These are phyloP conservation scores for Pseudisothecium myosuroides DNA, from an alignment of 225 moss, liverwort and hornwort genomes.

Conservation along the genomic window DNA sequence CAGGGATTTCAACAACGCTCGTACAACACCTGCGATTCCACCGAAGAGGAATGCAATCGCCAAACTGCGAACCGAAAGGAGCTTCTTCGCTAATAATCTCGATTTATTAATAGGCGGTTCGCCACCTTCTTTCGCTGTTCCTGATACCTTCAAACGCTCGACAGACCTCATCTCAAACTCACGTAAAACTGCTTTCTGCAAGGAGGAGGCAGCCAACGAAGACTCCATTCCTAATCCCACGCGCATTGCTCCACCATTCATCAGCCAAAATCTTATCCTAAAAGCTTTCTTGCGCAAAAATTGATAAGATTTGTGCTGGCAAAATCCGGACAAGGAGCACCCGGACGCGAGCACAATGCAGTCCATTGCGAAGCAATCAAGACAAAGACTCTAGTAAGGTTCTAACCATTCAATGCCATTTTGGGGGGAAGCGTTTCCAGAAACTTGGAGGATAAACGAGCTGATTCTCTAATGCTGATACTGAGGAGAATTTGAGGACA, in stretches of 20 bases:
- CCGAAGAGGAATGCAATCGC: conserved; percentile 72
- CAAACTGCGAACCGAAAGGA: conserved; percentile 36
- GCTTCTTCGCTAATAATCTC: neutral
- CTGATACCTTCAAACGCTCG: neutral
- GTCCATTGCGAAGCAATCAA: conserved; percentile 3
- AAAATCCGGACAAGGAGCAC: neutral
- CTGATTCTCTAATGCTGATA: neutral
- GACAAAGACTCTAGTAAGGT: neutral
- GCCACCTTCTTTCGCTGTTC: neutral
- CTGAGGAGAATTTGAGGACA: neutral
- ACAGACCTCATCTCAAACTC: neutral
- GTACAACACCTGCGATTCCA: conserved; percentile 42
- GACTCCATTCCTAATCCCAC: conserved; percentile 2
- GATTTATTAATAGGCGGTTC: neutral
- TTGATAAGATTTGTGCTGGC: neutral
- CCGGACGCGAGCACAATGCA: conserved; percentile 27
- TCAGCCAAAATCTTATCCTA: neutral
- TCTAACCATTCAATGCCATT: neutral
- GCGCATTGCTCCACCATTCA: neutral
- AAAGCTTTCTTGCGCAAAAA: neutral
- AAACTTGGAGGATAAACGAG: neutral
- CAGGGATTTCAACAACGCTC: conserved; percentile 37
- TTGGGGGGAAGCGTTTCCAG: neutral
- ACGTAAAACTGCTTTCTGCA: conserved; percentile 1
- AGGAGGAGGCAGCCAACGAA: conserved; percentile 4